Conservation (phyloP, 345 rosid species). For the Salix dunnii region DNA sequence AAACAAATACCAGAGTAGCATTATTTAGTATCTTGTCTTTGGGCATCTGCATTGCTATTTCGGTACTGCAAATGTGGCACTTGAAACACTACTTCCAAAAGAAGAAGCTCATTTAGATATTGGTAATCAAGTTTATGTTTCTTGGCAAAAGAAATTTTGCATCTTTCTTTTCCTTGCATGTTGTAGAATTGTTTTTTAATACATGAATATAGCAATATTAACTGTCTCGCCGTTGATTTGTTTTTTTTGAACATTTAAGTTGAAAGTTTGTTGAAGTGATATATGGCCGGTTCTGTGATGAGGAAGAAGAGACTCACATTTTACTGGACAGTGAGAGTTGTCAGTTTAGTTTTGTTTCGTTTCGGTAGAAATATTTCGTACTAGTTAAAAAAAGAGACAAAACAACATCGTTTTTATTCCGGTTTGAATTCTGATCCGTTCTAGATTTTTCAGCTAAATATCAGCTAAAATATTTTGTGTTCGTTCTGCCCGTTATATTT, state of each 20-base stretch:
- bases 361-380: too few relatives aligned
- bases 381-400: too few relatives aligned
- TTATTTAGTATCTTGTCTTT: constrained; percentile 70
- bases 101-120: constrained; percentile 74
- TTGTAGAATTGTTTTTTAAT: constrained; percentile 14
- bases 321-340: too few relatives aligned
- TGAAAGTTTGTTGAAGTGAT: background rate
- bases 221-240: background rate
- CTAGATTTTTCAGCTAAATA: too few relatives aligned
- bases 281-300: too few relatives aligned
- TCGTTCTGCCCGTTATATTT: too few relatives aligned
- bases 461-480: too few relatives aligned
- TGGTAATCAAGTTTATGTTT: background rate
- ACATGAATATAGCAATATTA: constrained; percentile 8
- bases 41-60: constrained; percentile 60
- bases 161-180: background rate
- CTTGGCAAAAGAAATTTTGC: constrained; percentile 3
- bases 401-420: too few relatives aligned
- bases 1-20: constrained; percentile 69
- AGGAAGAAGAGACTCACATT: too few relatives aligned
- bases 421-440: too few relatives aligned
- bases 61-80: constrained; percentile 65
- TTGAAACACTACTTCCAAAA: constrained; percentile 78
- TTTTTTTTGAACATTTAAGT: background rate
- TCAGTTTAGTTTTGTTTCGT: too few relatives aligned